Evolutionary conservation across 2,329 filamentous ascomycete genomes (phyloP), one percentile per base, ranked within the genome.

Genomic region (Fusarium musae): DNA sequence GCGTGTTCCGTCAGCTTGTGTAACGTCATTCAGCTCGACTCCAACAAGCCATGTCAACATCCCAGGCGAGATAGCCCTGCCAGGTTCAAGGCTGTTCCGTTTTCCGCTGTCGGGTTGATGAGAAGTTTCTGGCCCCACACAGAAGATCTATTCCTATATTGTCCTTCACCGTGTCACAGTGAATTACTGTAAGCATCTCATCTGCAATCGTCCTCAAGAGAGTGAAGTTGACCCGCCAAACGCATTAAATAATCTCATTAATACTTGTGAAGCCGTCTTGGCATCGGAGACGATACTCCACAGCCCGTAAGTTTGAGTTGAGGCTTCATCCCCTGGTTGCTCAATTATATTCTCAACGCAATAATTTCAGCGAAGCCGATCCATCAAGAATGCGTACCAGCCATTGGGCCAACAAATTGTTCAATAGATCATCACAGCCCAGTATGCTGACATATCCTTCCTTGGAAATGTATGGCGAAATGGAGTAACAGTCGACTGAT

Each of bases 91-190:
- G 21, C 58, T 40, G 28, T 40, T 66, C 39, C 39, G 46, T 52
- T 28, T 42, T 21, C 37, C 39, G 52, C 43, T 46, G 34, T 42
- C 28, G 44, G 43, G 28, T 47, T 36, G 34, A 30, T 23, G 32
- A 16, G 23, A 37, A 21, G 30, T 42, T 36, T 46, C 52, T 52
- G 52, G 50, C 63, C 49, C 62, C 62, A 54, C 54, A 34, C 23
- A 39, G 40, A 37, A 13, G 30, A 40, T 42, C 43, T 66, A 57
- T 70, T 66, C 66, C 69, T 64, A 52, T 66, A 50, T 54, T 36
- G 46, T 58, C 40, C 19, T 63, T 40, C n/a, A 40, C 46, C 13
- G 53, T 63, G 15, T 43, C 54, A 52, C 67, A 54, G 36, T 54
- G 56, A 62, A 59, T 50, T 53, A 56, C 44, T 34, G 23, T 6